A percentile compares a stretch with the other conserved stretches of the same genome.
These are phyloP conservation scores for Cryptococcus sp. DNA, from an alignment of 1,284 basidiomycete genomes.

Conservation along the genomic window DNA sequence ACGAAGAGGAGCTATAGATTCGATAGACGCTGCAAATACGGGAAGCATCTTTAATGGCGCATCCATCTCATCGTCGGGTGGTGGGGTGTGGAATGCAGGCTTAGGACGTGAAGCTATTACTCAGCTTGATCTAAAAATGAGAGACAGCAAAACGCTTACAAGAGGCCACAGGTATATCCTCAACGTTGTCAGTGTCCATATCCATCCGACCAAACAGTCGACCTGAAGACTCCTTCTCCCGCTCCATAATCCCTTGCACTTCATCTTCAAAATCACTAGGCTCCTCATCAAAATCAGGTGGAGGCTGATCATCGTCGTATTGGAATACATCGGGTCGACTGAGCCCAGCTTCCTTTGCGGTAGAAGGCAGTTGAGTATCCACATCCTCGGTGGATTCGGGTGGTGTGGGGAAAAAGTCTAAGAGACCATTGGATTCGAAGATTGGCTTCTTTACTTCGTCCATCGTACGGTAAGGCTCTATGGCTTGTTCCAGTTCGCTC, in stretches of 20 bases:
- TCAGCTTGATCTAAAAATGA: neutral
- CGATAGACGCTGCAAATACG: neutral
- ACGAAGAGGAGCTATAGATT: constrained; percentile 15
- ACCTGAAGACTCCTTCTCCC: constrained; percentile 3
- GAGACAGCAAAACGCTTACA: constrained; percentile 11
- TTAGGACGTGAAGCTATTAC: constrained; percentile 9
- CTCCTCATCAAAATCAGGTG: constrained; percentile 25
- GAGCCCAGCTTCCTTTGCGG: constrained; percentile 1
- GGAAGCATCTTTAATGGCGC: neutral
- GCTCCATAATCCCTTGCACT: constrained; percentile 19
- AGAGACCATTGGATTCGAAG: constrained; percentile 1
- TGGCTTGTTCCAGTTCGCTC: no score
- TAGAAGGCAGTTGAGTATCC: neutral
- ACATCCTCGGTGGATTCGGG: constrained; percentile 1
- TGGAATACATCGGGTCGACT: neutral
- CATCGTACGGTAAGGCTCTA: no score
- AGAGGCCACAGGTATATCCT: constrained; percentile 15
- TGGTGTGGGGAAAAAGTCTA: constrained; percentile 12
- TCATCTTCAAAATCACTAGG: constrained; percentile 25
- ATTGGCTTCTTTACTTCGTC: no score
- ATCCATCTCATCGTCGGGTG: constrained; percentile 11
- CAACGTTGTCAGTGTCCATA: neutral
- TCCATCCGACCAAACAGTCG: neutral
- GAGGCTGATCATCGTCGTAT: constrained; percentile 10
- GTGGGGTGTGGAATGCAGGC: constrained; percentile 11